Conservation (phyloP, 2,329 filamentous ascomycete genomes). For the Stromatinia cepivora region DNA sequence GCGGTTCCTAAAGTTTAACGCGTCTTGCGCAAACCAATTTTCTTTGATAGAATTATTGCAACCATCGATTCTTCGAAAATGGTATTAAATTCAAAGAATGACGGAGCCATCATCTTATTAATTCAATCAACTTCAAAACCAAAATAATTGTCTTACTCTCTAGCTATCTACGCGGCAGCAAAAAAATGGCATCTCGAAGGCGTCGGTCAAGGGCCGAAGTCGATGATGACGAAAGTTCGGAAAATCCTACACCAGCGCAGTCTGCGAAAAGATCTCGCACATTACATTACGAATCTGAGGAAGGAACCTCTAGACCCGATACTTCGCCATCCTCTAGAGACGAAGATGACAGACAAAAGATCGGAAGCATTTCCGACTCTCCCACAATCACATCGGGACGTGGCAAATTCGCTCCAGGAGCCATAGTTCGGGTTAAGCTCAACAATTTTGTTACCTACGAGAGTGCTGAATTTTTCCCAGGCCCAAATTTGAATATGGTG, state of each 20-base stretch:
- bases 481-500: conserved; percentile 95
- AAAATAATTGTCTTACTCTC: background rate
- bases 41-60: background rate
- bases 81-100: background rate
- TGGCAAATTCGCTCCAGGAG: conserved; percentile 57
- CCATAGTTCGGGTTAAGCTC: conserved; percentile 84
- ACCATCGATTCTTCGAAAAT: background rate
- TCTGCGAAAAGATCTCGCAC: conserved; percentile 36
- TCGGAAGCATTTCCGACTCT: background rate
- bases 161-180: conserved; percentile 22
- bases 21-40: conserved; percentile 9
- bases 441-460: conserved; percentile 95
- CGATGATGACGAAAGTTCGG: conserved; percentile 35
- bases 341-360: conserved; percentile 1
- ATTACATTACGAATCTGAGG: conserved; percentile 24
- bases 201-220: conserved; percentile 32
- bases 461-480: conserved; percentile 84
- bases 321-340: conserved; percentile 23
- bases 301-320: conserved; percentile 22
- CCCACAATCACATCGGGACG: background rate
- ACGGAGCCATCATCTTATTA: background rate
- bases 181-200: conserved; percentile 18
- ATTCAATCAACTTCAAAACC: background rate
- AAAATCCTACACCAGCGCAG: conserved; percentile 27
- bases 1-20: background rate